phyloP scores from a whole-genome alignment of 106 monocot genomes.

The Dendrobium nobile region DNA sequence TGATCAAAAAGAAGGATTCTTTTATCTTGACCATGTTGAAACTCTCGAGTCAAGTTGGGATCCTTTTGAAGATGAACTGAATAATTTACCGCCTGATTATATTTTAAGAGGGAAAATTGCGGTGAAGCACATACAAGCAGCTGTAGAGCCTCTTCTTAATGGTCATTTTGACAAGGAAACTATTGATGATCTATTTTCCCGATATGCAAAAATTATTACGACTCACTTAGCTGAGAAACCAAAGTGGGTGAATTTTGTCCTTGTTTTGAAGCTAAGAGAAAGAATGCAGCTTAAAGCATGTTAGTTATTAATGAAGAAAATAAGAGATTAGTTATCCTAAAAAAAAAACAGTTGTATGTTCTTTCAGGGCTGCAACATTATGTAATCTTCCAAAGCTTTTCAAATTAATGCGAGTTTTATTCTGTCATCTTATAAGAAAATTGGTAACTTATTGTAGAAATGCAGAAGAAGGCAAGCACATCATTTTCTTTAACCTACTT shows the following conservation, averaged over 20 bases:
- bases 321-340: no score
- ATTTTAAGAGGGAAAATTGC: background rate
- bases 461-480: no score
- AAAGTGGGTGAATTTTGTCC: conserved; percentile 2
- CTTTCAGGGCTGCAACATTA: no score
- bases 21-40: background rate
- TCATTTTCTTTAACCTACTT: no score
- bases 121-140: conserved; percentile 6
- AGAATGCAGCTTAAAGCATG: background rate
- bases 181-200: conserved; percentile 17
- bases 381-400: no score
- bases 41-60: conserved; percentile 22
- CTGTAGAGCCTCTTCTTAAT: background rate
- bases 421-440: no score
- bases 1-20: background rate
- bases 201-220: conserved; percentile 18
- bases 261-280: background rate
- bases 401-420: no score
- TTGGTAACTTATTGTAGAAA: no score
- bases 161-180: conserved; percentile 10
- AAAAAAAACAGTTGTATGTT: no score
- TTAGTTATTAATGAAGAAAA: no score
- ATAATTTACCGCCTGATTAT: conserved; percentile 12
- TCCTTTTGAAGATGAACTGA: background rate
- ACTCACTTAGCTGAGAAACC: conserved; percentile 13